Evolutionary conservation across 208 protist species (phyloP), one percentile per base, ranked within the genome.

Genomic region (Naegleria gruberi): DNA sequence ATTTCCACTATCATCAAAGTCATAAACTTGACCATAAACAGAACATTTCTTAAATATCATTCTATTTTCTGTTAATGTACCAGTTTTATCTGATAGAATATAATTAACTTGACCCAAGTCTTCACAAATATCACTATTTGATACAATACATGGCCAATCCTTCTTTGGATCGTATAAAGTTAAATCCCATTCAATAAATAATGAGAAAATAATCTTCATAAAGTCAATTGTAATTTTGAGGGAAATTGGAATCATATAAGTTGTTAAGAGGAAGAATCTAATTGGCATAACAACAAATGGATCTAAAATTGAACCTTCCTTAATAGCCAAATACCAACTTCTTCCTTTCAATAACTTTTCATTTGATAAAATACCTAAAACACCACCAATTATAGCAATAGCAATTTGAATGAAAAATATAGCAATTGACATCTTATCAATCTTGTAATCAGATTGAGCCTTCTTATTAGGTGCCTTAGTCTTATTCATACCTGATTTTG

Each of bases 61-160:
- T 44, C 97, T 92, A 89, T 98, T 98, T 89, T 98, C 93, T 65
- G 97, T 98, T 81, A 98, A 91, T 26, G 97, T 98, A 42, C 97
- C 97, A 0, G 97, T 98, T 91, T 98, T 98, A 92, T 98, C 97
- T 17, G 95, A 96, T 2, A 98, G 93, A 6, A 98, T 91, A 91
- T 97, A 97, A 41, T 74, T n/a, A 74, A 89, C 43, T 74, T 34
- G 19, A n/a, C 85, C 85, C 26, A 89, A 89, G 92, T 99, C 98
- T 93, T 99, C 99, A 0, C 98, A 97, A 42, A 99, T 96, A 10
- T 96, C 97, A 34, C 96, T 97, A 65, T 97, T 99, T 77, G 98
- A 92, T 4, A 98, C 98, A 8, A 99, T 92, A 1, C 12, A 94
- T 94, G 23, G 91, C 91, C 82, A 85, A 40, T 37, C 77, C 26